A percentile compares a stretch with the other conserved stretches of the same genome.
phyloP scores from a whole-genome alignment of 345 rosid species.

The Erucastrum elatum region DNA sequence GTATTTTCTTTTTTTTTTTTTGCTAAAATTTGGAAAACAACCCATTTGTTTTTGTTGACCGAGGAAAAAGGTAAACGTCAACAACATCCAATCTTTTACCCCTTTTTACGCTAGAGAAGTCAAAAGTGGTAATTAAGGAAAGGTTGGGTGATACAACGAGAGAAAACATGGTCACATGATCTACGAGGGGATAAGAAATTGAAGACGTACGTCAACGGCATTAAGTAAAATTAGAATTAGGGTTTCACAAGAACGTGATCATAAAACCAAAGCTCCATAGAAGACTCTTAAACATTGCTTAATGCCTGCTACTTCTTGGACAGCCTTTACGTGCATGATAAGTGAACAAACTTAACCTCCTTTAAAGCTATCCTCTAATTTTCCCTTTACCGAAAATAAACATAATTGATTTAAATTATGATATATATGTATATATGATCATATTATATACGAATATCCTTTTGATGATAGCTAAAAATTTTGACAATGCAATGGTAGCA shows the following conservation, averaged over 20 bases:
- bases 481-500: not conserved
- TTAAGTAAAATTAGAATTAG: conserved; percentile 36
- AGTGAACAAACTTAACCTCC: conserved; percentile 47
- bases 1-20: not conserved
- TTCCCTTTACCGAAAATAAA: not conserved
- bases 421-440: not conserved
- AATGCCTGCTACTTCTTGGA: conserved; percentile 50
- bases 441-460: not conserved
- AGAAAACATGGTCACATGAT: conserved; percentile 42
- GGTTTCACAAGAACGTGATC: conserved; percentile 34
- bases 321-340: conserved; percentile 61
- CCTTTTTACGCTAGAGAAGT: conserved; percentile 21
- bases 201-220: conserved; percentile 44
- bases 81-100: conserved; percentile 10
- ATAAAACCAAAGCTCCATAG: conserved; percentile 37
- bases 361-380: conserved; percentile 23
- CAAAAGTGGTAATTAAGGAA: conserved; percentile 37
- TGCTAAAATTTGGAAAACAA: not conserved
- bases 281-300: conserved; percentile 46
- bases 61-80: conserved; percentile 11
- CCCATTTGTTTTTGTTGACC: conserved; percentile 8
- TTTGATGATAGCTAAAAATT: not conserved
- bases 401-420: not conserved
- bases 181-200: conserved; percentile 24
- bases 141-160: conserved; percentile 15